Evolutionary conservation across 495 filamentous ascomycete genomes (phyloP).

Genomic region (Aspergillus ellipticus): DNA sequence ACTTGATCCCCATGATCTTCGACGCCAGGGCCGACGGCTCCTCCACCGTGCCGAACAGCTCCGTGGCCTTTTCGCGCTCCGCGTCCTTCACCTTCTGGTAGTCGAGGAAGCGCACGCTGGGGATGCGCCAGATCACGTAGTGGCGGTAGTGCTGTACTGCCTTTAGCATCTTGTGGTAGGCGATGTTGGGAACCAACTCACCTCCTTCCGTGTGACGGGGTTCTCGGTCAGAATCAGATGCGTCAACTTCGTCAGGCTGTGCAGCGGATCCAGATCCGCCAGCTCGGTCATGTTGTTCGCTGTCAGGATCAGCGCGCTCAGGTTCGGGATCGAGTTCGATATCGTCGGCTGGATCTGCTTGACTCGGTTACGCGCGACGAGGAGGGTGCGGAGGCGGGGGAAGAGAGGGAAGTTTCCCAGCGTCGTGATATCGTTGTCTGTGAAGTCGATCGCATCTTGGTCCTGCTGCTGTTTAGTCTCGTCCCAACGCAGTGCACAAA

Average conservation of each 20-base stretch:
- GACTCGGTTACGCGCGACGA: constrained; percentile 87
- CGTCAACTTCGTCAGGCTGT: constrained; percentile 62
- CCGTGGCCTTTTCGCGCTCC: constrained; percentile 69
- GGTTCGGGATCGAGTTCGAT: constrained; percentile 68
- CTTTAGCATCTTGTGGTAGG: not conserved
- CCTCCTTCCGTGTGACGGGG: constrained; percentile 88
- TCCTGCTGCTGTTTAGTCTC: constrained; percentile 40
- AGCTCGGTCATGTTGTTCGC: constrained; percentile 72
- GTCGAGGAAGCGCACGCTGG: constrained; percentile 85
- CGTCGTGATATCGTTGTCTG: constrained; percentile 91
- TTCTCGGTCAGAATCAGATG: constrained; percentile 83
- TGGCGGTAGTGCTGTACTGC: constrained; percentile 79
- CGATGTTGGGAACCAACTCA: constrained; percentile 39
- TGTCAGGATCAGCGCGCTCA: constrained; percentile 74
- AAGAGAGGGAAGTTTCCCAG: constrained; percentile 93
- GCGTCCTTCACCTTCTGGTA: constrained; percentile 84
- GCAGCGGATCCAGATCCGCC: constrained; percentile 82
- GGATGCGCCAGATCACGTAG: constrained; percentile 86
- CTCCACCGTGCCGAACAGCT: constrained; percentile 75
- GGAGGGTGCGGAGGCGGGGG: constrained; percentile 78
- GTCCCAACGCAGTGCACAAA: too few species aligned
- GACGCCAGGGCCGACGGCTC: constrained; percentile 77
- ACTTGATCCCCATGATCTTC: constrained; percentile 88
- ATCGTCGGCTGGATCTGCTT: constrained; percentile 72
- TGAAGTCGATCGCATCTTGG: constrained; percentile 95